Evolutionary conservation across 371 early-diverging fungal species (phyloP).

Genomic region (Apophysomyces sp.): DNA sequence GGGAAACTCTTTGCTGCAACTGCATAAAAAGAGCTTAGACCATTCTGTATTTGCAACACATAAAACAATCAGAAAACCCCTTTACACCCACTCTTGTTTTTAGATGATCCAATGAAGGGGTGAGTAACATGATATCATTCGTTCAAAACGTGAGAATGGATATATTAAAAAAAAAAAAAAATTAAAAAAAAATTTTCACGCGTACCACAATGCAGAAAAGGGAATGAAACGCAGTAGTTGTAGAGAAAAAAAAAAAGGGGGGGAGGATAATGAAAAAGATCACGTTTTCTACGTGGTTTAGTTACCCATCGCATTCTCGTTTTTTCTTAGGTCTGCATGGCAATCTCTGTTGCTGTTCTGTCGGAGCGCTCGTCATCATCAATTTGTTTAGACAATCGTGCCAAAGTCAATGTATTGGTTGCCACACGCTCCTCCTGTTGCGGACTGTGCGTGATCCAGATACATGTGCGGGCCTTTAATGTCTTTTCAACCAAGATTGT

Average conservation of each 20-base stretch:
- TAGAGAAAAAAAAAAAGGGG: neutral
- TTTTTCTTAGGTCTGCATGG: constrained; percentile 9
- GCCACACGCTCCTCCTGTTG: constrained; percentile 74
- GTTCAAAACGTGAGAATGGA: neutral
- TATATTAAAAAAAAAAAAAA: neutral
- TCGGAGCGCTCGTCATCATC: constrained; percentile 14
- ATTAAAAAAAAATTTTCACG: neutral
- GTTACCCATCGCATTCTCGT: neutral
- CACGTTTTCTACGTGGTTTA: neutral
- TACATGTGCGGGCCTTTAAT: constrained; percentile 56
- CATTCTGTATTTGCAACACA: neutral
- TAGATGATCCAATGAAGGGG: no score
- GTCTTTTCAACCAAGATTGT: constrained; percentile 73
- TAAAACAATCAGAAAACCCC: no score
- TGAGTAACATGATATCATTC: neutral
- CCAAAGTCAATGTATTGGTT: constrained; percentile 29
- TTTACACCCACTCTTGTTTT: no score
- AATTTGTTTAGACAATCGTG: neutral
- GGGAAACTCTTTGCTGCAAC: neutral
- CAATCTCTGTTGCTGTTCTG: constrained; percentile 17
- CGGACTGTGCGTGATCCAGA: constrained; percentile 84
- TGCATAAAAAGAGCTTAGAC: neutral
- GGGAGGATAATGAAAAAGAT: neutral
- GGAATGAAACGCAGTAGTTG: neutral
- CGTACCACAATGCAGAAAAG: neutral